Evolutionary conservation across 768 basidiomycete genomes (phyloP).

Genomic region (Termitomyces sp.): DNA sequence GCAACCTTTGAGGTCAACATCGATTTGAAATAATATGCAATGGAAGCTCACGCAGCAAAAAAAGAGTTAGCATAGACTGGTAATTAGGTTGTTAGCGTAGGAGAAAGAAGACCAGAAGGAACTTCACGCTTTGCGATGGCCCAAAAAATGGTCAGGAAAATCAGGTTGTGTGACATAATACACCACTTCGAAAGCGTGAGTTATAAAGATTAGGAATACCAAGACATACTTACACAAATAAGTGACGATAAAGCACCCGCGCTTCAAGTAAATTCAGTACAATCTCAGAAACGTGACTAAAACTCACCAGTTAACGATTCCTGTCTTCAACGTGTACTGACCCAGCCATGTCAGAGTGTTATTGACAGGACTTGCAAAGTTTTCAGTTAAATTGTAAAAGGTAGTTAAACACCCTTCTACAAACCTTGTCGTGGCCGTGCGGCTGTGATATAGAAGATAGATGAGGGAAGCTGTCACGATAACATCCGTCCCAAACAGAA

Average conservation of each 20-base stretch:
- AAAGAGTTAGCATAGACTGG: constrained; percentile 11
- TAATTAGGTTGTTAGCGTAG: neutral
- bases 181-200: neutral
- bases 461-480: constrained; percentile 5
- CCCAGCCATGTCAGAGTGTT: neutral
- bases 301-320: constrained; percentile 7
- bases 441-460: constrained; percentile 2
- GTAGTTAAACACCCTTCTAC: neutral
- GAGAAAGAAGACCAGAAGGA: no score
- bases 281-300: neutral
- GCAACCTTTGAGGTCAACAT: neutral
- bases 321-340: constrained; percentile 7
- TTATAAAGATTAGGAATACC: neutral
- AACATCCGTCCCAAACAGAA: constrained; percentile 1
- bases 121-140: constrained; percentile 3
- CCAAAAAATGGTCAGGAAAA: constrained; percentile 9
- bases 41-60: constrained; percentile 3
- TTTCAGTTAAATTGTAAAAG: neutral
- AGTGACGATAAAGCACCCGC: constrained; percentile 8
- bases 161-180: constrained; percentile 7
- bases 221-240: constrained; percentile 1
- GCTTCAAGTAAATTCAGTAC: neutral
- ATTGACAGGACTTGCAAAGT: constrained; percentile 1
- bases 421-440: constrained; percentile 5
- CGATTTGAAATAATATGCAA: neutral